phyloP scores from a whole-genome alignment of 2,329 filamentous ascomycete species.

The Penicillium sp. region DNA sequence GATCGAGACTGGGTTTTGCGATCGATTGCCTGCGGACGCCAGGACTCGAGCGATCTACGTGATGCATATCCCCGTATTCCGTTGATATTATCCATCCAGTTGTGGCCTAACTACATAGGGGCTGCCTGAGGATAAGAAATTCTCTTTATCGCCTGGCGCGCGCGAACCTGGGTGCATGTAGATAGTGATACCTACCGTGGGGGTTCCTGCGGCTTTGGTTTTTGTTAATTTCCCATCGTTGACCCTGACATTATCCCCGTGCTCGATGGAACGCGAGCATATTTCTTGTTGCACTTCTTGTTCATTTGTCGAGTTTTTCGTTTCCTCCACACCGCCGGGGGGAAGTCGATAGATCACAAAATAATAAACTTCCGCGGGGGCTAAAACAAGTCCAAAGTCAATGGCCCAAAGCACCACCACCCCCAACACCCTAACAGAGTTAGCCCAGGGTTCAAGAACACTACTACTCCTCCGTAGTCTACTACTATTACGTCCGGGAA shows the following conservation, averaged over 20 bases:
- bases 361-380: background rate
- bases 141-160: background rate
- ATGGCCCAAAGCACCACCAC: background rate
- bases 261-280: constrained; percentile 8
- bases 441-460: background rate
- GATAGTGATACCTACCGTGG: background rate
- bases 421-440: background rate
- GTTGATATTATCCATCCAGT: background rate
- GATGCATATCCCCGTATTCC: constrained; percentile 12
- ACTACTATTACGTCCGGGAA: background rate
- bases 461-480: too few species aligned
- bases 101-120: background rate
- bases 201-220: background rate
- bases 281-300: background rate
- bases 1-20: constrained; percentile 12
- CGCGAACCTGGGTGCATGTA: background rate
- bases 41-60: constrained; percentile 24
- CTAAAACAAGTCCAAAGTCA: background rate
- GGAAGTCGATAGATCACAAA: constrained; percentile 9
- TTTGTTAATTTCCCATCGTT: background rate
- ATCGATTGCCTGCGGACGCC: constrained; percentile 9
- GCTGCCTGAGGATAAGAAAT: background rate
- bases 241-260: background rate
- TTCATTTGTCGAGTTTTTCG: background rate
- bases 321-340: background rate